These are phyloP conservation scores for Trichoderma guizhouense DNA, from an alignment of 2,329 filamentous ascomycete genomes.

Conservation along the genomic window DNA sequence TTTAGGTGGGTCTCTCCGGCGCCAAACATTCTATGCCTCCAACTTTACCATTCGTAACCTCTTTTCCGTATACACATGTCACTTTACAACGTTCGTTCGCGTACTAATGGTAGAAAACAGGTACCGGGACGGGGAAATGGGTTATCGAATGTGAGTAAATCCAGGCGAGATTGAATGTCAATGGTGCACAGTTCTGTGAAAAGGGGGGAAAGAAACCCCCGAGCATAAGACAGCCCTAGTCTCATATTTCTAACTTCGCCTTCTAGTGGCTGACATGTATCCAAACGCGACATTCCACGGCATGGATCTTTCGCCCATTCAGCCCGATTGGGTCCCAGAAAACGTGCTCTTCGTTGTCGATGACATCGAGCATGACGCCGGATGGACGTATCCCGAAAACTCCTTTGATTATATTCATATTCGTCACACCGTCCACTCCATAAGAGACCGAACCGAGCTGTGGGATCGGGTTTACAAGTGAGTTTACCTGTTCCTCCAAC, in stretches of 20 bases:
- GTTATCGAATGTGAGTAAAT: conserved; percentile 45
- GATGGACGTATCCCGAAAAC: conserved; percentile 46
- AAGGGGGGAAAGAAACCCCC: not conserved
- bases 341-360: conserved; percentile 52
- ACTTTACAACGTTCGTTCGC: not conserved
- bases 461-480: conserved; percentile 44
- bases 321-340: conserved; percentile 48
- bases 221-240: not conserved
- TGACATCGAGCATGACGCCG: conserved; percentile 49
- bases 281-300: conserved; percentile 44
- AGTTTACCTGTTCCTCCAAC: conserved; percentile 15
- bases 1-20: conserved; percentile 36
- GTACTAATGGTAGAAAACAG: conserved; percentile 27
- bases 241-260: not conserved
- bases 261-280: conserved; percentile 47
- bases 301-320: conserved; percentile 51
- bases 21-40: not conserved
- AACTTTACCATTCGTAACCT: not conserved
- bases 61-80: not conserved
- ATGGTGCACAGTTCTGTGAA: not conserved
- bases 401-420: conserved; percentile 50
- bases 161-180: not conserved
- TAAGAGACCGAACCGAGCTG: conserved; percentile 40
- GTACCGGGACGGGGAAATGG: conserved; percentile 52
- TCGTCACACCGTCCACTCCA: conserved; percentile 44